phyloP scores from a whole-genome alignment of 2,329 filamentous ascomycete genomes.

The Aspergillus neoniger region DNA sequence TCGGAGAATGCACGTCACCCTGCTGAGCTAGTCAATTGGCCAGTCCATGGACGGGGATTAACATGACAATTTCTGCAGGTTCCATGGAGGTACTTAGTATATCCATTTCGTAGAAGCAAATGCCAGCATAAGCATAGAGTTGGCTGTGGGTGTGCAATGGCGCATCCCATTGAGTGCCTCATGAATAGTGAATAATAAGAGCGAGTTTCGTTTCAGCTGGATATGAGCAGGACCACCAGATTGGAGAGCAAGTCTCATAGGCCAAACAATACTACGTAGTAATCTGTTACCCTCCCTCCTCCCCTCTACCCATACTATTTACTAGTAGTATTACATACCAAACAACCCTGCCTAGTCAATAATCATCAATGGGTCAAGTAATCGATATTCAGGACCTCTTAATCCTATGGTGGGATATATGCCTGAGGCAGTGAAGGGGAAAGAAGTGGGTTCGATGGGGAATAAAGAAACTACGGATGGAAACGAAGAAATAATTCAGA shows the following conservation, averaged over 20 bases:
- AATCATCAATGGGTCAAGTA: no score
- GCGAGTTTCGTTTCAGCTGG: background rate
- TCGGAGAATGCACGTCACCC: constrained; percentile 2
- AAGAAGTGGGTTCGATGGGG: background rate
- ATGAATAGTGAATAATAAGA: background rate
- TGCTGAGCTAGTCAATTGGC: background rate
- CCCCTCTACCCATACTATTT: no score
- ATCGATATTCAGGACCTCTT: no score
- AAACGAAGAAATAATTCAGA: background rate
- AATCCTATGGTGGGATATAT: background rate
- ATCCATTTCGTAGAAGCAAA: background rate
- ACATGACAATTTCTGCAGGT: background rate
- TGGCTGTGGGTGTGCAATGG: background rate
- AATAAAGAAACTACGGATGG: constrained; percentile 2
- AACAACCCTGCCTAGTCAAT: background rate
- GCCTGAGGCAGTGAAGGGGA: background rate
- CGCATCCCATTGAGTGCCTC: background rate
- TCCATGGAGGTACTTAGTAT: no score
- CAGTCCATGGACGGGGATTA: background rate
- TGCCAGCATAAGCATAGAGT: background rate
- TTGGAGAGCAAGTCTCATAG: background rate
- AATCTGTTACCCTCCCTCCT: no score
- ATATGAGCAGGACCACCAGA: background rate
- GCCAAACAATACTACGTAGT: background rate
- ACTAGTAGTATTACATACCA: background rate